phyloP scores from a whole-genome alignment of 192 early-diverging fungal species.

The Backusella tuberculispora region DNA sequence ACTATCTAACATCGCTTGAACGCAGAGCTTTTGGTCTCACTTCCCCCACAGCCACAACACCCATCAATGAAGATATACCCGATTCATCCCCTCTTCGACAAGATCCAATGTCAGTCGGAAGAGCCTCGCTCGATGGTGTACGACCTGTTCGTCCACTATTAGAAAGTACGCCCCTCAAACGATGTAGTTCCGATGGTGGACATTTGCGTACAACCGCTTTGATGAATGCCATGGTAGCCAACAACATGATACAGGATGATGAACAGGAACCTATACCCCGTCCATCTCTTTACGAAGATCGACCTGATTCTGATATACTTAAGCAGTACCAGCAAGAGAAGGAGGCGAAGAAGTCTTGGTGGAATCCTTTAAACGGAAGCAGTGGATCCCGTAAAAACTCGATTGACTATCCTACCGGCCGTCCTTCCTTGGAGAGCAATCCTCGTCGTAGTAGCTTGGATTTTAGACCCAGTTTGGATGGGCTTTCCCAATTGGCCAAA shows the following conservation, averaged over 20 bases:
- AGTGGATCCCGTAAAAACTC: constrained; percentile 35
- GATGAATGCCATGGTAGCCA: constrained; percentile 35
- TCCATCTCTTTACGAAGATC: constrained; percentile 24
- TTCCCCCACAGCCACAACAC: not conserved
- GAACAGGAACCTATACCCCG: constrained; percentile 28
- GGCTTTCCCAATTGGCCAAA: constrained; percentile 34
- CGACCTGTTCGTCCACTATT: constrained; percentile 16
- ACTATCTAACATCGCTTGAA: constrained; percentile 38
- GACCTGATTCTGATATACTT: constrained; percentile 34
- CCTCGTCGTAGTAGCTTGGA: constrained; percentile 30
- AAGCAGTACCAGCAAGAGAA: constrained; percentile 30
- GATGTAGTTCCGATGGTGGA: constrained; percentile 40
- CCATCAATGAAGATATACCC: constrained; percentile 18
- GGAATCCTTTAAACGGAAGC: constrained; percentile 31
- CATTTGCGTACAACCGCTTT: constrained; percentile 33
- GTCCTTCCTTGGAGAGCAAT: constrained; percentile 26
- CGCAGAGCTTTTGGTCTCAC: constrained; percentile 32
- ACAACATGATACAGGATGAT: constrained; percentile 27
- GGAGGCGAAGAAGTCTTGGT: constrained; percentile 46
- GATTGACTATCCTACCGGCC: constrained; percentile 21
- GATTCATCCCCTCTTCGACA: constrained; percentile 10
- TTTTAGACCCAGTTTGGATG: constrained; percentile 42
- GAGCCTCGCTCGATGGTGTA: constrained; percentile 29
- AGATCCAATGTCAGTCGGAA: not conserved
- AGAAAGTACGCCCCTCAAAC: constrained; percentile 25